These are phyloP conservation scores for Pseudonectria buxi DNA, from an alignment of 2,329 filamentous ascomycete species.

Conservation along the genomic window DNA sequence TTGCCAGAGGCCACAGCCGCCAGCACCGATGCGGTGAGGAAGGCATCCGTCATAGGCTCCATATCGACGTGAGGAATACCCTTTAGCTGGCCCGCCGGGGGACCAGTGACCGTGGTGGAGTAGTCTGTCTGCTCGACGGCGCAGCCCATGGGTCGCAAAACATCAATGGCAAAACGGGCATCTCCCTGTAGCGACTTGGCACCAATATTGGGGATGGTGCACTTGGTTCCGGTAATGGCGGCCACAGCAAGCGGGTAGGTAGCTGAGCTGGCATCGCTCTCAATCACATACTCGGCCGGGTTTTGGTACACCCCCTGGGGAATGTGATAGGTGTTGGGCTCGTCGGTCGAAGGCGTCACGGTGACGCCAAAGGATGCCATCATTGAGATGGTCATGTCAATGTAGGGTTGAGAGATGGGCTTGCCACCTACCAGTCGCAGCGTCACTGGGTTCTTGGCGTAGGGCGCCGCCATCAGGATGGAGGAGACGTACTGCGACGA, in stretches of 20 bases:
- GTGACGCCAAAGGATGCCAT: conserved; percentile 86
- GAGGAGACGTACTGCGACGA: conserved; percentile 99
- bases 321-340: conserved; percentile 89
- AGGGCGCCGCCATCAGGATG: conserved; percentile 92
- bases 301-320: conserved; percentile 78
- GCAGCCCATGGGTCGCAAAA: conserved; percentile 90
- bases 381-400: conserved; percentile 98
- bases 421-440: conserved; percentile 90
- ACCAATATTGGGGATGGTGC: conserved; percentile 94
- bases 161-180: conserved; percentile 85
- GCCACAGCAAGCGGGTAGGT: conserved; percentile 93
- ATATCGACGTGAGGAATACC: conserved; percentile 83
- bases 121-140: conserved; percentile 73
- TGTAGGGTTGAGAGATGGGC: conserved; percentile 93
- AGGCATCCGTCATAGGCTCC: conserved; percentile 99
- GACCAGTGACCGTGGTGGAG: conserved; percentile 90
- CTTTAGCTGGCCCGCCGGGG: conserved; percentile 64
- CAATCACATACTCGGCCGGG: conserved; percentile 78
- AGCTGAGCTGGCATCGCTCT: conserved; percentile 95
- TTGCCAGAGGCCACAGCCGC: conserved; percentile 80
- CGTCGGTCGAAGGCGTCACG: conserved; percentile 67
- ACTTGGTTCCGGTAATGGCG: conserved; percentile 91
- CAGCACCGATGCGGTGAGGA: conserved; percentile 88
- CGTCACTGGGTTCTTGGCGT: conserved; percentile 89
- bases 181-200: conserved; percentile 89